Base-by-base conservation (phyloP, 2,329 filamentous ascomycete genomes). In the Penicillium sp. region DNA sequence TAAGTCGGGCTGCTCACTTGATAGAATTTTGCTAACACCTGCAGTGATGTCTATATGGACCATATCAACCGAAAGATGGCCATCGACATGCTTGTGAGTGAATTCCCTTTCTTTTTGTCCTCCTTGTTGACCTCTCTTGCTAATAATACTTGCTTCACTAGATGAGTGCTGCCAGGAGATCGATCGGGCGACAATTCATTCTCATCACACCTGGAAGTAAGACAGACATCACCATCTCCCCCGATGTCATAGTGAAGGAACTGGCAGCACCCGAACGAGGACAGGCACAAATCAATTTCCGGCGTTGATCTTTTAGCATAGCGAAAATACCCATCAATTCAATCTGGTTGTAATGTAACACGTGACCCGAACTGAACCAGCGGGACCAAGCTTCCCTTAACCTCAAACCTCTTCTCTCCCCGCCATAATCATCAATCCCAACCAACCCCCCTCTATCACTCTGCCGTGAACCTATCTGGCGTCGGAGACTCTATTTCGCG, bases 41-140 rank as follows among this genome's bases (percentile, higher is more conserved):
- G 24, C 56, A 83, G 79, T 69, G 94, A 99, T 71, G 94, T 99
- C 31, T 99, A 97, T 79, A 99, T 99, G 94, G 94, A 99, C 74
- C 91, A 88, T 63, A 90, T 97, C 55, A 99, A 99, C 73, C 86
- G 94, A 56, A 90, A 89, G 52, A 89, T 95, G 63, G 95, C 90
- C 69, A 96, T 96, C 65, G 89, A 89, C 59, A 91, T 99, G 88
- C 89, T 99, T 73, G 88, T 91, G 77, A 78, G 86, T 81, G 10
- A 5, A 4, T 7, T 36, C 34, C n/a, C 5, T 29, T 36, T 46
- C 10, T 27, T 46, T 32, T 40, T n/a, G 21, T 13, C 31, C 5
- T 47, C 38, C 48, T 56, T 43, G 24, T 5, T 27, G 5, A 27
- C 8, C 18, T 18, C 18, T 27, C 24, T 47, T 51, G 14, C 11